Evolutionary conservation across 2,329 filamentous ascomycete genomes (phyloP).

Genomic region (Ceratocystis alfenasii): DNA sequence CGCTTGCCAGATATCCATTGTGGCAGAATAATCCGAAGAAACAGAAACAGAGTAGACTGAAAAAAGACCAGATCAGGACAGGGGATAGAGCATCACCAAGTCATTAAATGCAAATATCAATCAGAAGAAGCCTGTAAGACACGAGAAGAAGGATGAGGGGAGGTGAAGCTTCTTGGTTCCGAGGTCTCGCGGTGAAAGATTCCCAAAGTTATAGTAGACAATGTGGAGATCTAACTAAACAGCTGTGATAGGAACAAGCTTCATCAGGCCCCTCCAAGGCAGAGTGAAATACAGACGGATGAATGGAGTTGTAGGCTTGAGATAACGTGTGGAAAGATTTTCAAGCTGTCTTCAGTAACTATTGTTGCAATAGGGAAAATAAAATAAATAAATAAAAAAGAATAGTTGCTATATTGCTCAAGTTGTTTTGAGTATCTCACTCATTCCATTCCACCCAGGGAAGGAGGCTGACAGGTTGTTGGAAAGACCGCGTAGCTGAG

Average conservation of each 20-base stretch:
- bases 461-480: constrained; percentile 10
- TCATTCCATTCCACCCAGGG: not conserved
- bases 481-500: constrained; percentile 4
- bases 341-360: too few species aligned
- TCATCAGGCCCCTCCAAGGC: not conserved
- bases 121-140: not conserved
- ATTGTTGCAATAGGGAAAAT: not conserved
- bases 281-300: not conserved
- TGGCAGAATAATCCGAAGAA: constrained; percentile 25
- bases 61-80: not conserved
- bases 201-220: not conserved
- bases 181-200: not conserved
- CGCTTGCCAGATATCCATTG: constrained; percentile 88
- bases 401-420: not conserved
- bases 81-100: not conserved
- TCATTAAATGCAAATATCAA: not conserved
- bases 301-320: not conserved
- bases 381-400: not conserved
- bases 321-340: too few species aligned
- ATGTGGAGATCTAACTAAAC: not conserved
- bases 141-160: not conserved
- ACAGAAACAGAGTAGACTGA: not conserved
- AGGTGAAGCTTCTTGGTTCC: not conserved
- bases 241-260: not conserved
- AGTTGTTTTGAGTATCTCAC: not conserved